phyloP scores from a whole-genome alignment of 257 asterid genomes.

The Striga asiatica region DNA sequence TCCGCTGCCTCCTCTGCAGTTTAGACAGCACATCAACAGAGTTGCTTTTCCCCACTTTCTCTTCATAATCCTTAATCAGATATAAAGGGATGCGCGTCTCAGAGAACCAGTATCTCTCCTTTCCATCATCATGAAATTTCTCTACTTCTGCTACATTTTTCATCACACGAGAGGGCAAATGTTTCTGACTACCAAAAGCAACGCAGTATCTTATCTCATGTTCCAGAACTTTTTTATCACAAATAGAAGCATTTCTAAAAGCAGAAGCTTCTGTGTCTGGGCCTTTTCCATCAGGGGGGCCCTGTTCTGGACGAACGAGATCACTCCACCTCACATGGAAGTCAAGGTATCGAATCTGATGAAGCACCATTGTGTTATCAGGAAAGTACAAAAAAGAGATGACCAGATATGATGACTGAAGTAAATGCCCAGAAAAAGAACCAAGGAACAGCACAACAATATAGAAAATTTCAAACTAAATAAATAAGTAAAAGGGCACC shows the following conservation, averaged over 20 bases:
- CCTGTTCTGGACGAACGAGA: conserved; percentile 59
- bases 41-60: conserved; percentile 29
- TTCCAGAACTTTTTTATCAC: conserved; percentile 41
- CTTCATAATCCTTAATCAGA: conserved; percentile 68
- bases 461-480: conserved; percentile 2
- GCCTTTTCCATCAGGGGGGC: conserved; percentile 49
- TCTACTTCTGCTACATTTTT: conserved; percentile 50
- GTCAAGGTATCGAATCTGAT: conserved; percentile 75
- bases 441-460: conserved; percentile 7
- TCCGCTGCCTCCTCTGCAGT: conserved; percentile 32
- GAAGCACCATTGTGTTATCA: conserved; percentile 15
- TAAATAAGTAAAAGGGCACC: conserved; percentile 29
- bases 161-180: conserved; percentile 77
- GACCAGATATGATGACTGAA: not conserved
- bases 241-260: conserved; percentile 63
- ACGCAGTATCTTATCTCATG: conserved; percentile 50
- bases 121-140: conserved; percentile 38
- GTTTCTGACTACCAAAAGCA: conserved; percentile 68
- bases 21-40: conserved; percentile 28
- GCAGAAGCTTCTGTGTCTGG: conserved; percentile 63
- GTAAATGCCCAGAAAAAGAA: not conserved
- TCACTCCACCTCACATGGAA: conserved; percentile 69
- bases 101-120: conserved; percentile 69
- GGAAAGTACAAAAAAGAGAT: conserved; percentile 7
- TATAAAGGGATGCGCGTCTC: conserved; percentile 63